These are phyloP conservation scores for Endothia cerciana DNA, from an alignment of 2,329 filamentous ascomycete species.

Conservation along the genomic window DNA sequence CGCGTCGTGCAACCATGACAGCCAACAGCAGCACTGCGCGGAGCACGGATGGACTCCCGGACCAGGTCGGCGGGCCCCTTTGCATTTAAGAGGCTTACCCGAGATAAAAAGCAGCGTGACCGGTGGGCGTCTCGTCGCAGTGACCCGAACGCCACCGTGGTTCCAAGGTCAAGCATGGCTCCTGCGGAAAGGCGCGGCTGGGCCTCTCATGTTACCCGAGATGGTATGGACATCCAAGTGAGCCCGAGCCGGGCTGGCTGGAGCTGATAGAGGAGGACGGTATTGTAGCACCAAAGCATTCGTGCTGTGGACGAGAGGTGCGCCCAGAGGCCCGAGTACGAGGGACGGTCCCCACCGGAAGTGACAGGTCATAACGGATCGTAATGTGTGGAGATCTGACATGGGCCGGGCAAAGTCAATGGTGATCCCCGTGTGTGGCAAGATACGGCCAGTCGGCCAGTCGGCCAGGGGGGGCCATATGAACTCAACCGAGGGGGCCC, in stretches of 20 bases:
- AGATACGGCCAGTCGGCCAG: conserved; percentile 19
- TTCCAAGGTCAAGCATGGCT: conserved; percentile 1
- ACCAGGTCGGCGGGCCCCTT: conserved; percentile 16
- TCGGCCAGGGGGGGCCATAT: neutral
- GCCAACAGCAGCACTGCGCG: conserved; percentile 17
- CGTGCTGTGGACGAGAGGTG: neutral
- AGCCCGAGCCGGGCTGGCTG: neutral
- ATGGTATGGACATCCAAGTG: neutral
- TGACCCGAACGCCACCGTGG: conserved; percentile 14
- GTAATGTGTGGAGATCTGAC: conserved; percentile 26
- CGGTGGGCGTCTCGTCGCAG: conserved; percentile 20
- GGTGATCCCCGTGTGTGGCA: conserved; percentile 16
- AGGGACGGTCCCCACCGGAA: conserved; percentile 11
- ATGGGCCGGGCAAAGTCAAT: conserved; percentile 22
- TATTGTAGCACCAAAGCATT: neutral
- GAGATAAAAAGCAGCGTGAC: conserved; percentile 5
- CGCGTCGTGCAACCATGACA: neutral
- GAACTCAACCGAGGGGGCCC: neutral
- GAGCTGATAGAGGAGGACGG: neutral
- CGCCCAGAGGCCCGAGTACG: conserved; percentile 11
- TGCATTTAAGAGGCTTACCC: conserved; percentile 2
- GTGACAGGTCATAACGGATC: conserved; percentile 25
- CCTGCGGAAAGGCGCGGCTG: neutral
- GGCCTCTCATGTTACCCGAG: neutral
- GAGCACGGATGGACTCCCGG: conserved; percentile 14